Evolutionary conservation across 2,329 filamentous ascomycete species (phyloP).

Genomic region (Beauveria sp.): DNA sequence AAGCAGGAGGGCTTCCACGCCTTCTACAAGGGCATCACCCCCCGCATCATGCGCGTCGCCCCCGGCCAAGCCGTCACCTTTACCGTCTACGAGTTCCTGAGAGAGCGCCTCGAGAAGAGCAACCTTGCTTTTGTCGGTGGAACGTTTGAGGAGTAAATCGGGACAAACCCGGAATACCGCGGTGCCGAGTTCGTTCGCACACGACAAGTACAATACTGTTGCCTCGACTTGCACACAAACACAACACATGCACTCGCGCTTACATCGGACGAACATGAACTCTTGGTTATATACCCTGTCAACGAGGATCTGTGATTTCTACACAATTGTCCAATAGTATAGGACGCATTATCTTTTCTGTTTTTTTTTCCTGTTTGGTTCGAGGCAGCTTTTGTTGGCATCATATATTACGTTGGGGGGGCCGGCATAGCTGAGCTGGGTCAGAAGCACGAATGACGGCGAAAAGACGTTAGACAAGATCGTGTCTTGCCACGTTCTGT

Average conservation of each 20-base stretch:
- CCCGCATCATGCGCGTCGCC: conserved; percentile 92
- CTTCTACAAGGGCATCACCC: conserved; percentile 99
- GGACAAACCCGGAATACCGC: background rate
- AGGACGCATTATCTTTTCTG: background rate
- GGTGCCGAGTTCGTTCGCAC: background rate
- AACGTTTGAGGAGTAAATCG: conserved; percentile 57
- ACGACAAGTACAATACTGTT: background rate
- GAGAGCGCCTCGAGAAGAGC: conserved; percentile 62
- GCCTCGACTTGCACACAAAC: background rate
- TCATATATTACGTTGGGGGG: background rate
- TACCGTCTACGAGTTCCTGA: conserved; percentile 72
- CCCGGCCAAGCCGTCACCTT: conserved; percentile 81
- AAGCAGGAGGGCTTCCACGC: conserved; percentile 89
- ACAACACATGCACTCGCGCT: background rate
- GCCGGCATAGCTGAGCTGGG: too few relatives aligned
- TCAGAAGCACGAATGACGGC: background rate
- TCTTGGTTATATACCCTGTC: conserved; percentile 8
- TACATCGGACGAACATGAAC: background rate
- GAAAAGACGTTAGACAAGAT: background rate
- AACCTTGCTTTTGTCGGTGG: conserved; percentile 52
- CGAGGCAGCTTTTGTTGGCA: background rate
- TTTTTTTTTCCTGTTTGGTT: background rate
- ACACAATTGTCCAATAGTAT: background rate
- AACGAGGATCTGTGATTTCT: background rate
- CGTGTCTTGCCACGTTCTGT: background rate